Base-by-base conservation (phyloP, 2,329 filamentous ascomycete species). In the Didymella glomerata region DNA sequence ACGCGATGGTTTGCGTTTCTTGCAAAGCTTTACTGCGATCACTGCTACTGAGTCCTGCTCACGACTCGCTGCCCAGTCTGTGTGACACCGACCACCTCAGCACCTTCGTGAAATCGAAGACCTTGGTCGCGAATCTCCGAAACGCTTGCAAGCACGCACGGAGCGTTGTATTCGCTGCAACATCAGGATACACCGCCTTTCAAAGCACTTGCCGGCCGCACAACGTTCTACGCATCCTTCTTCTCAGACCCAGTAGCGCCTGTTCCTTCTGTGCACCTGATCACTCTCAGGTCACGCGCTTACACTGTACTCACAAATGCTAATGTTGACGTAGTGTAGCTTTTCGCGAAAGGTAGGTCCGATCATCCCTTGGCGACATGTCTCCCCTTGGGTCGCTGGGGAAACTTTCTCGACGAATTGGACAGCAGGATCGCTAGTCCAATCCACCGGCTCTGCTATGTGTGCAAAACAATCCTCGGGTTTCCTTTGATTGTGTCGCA, bases 281-380 rank as follows among this genome's bases (percentile, higher is more conserved):
- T 44, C 42, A 48, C 9, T 51, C 2, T 14, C n/a, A 38, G 25
- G n/a, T 48, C 48, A 57, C 28, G 34, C 25, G 42, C 27, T 48
- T 22, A 36, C 20, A 28, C 27, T 27, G 18, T 50, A 22, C 25
- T 25, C 41, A 34, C 8, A 14, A 20, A n/a, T 18, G 11, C 34
- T 25, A 20, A 27, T 40, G 4, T 38, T 32, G 20, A 22, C 30
- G 25, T 41, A 20, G 27, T 44, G 47, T 27, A 9, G 11, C 25
- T 38, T 28, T 25, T n/a, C 11, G 5, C 25, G 9, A 24, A 18
- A 25, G n/a, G 13, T 20, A 38, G 28, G 4, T 38, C 5, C 18
- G 14, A n/a, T 22, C 27, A 28, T 32, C 44, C 16, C 28, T 47
- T 14, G 20, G 18, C 38, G 5, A 8, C 38, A 41, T 41, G 11